A percentile compares a stretch with the other conserved stretches of the same genome.
Conservation (phyloP, 805 yeast species). For the Blastobotrys attinorum region DNA sequence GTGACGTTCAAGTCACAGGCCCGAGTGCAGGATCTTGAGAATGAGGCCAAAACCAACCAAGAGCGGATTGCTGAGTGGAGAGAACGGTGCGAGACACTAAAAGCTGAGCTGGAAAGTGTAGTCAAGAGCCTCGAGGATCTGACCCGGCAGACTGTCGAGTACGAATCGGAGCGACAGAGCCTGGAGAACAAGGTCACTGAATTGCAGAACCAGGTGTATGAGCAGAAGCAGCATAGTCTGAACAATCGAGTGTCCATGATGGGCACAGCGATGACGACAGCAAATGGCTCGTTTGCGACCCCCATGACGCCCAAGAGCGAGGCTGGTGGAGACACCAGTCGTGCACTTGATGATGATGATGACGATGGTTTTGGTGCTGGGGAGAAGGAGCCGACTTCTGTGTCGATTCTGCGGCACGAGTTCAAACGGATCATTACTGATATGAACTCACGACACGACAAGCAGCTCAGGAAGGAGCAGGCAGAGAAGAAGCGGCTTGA, state of each 20-base stretch:
- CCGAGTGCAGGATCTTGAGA: conserved; percentile 18
- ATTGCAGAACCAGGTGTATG: conserved; percentile 18
- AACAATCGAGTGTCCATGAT: conserved; percentile 18
- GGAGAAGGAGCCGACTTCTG: conserved; percentile 5
- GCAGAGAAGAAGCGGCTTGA: conserved; percentile 21
- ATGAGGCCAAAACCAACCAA: conserved; percentile 17
- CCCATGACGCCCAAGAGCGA: not conserved
- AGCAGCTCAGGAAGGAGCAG: conserved; percentile 21
- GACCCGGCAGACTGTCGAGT: conserved; percentile 30
- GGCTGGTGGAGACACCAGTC: not conserved
- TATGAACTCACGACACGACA: conserved; percentile 22
- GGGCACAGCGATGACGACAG: too few relatives aligned
- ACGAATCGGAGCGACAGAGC: conserved; percentile 25
- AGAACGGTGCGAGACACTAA: conserved; percentile 24
- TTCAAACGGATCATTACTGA: conserved; percentile 27
- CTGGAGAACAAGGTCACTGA: conserved; percentile 23
- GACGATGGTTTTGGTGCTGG: not conserved
- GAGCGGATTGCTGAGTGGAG: conserved; percentile 23
- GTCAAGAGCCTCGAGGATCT: conserved; percentile 29
- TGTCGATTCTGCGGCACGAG: conserved; percentile 27
- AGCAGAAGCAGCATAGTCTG: conserved; percentile 10
- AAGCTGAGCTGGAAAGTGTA: conserved; percentile 25
- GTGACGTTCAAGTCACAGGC: conserved; percentile 19
- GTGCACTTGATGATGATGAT: not conserved
- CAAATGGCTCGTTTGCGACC: too few relatives aligned